Evolutionary conservation across 768 basidiomycete genomes (phyloP).

Genomic region (Rhodotorula graminis): DNA sequence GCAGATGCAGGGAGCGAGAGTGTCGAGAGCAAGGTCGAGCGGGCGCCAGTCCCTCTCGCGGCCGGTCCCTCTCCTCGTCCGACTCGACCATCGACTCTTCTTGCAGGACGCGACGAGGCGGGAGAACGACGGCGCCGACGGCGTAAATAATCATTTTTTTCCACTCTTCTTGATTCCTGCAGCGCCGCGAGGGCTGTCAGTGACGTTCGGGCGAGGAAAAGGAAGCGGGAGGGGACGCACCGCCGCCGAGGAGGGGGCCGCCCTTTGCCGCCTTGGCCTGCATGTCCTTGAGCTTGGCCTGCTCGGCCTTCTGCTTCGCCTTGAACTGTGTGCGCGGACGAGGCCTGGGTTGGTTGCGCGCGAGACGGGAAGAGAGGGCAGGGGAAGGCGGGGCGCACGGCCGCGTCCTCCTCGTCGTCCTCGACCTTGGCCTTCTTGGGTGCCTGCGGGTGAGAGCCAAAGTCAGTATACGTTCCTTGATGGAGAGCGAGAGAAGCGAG

Average conservation of each 20-base stretch:
- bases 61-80: too few species aligned
- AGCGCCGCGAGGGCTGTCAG: too few species aligned
- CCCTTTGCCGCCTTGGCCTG: slow-evolving; percentile 66
- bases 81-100: too few species aligned
- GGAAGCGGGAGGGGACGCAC: slow-evolving; percentile 41
- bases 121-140: too few species aligned
- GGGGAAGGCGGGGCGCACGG: slow-evolving; percentile 8
- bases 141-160: neutral
- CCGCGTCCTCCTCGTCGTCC: slow-evolving; percentile 36
- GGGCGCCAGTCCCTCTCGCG: too few species aligned
- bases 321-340: neutral
- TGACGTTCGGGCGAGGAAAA: neutral
- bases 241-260: slow-evolving; percentile 61
- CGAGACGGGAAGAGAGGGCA: neutral
- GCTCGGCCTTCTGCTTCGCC: slow-evolving; percentile 68
- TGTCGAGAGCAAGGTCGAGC: too few species aligned
- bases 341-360: too few species aligned
- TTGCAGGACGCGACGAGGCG: too few species aligned
- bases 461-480: neutral
- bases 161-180: slow-evolving; percentile 19
- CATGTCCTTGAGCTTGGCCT: slow-evolving; percentile 67
- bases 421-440: slow-evolving; percentile 77
- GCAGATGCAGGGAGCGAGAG: too few species aligned
- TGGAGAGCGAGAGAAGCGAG: neutral
- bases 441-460: slow-evolving; percentile 52